Evolutionary conservation across 164 flowering plant species (phyloP), one percentile per base, ranked within the genome.

Genomic region (Brasenia schreberi): DNA sequence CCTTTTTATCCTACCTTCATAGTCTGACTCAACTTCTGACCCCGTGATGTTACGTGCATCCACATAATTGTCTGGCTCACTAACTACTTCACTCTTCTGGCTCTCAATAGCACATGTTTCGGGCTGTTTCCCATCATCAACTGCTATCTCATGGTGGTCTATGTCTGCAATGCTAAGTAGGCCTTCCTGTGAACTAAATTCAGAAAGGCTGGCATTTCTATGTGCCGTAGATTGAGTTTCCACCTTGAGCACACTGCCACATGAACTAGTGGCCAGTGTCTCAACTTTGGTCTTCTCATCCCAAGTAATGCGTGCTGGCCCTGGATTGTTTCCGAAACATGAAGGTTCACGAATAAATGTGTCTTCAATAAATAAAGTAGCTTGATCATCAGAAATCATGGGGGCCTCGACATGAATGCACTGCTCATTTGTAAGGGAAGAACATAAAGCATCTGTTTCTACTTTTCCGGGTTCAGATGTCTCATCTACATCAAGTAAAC

Each of bases 21-120:
- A 71, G 61, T 87, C 94, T 49, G 85, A 87, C 75, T 91, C 97
- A 69, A 74, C 74, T 78, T 91, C 96, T 42, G 98, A 86, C 64
- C 86, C 95, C 68, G 86, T 88, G 18, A 83, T 86, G 73, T 86
- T 85, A 70, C 84, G 94, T 12, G 93, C 93, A 78, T 85, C 93
- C 77, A 82, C 68, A 56, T 70, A 89, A 77, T 83, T 86, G 52
- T 90, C 99, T 58, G 78, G 68, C 80, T 88, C 97, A 80, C 97
- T 92, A n/a, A 77, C 70, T 64, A 79, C 62, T 44, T 81, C 92
- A 79, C 11, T 45, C 2, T 45, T 45, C 53, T 45, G 53, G 7
- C 4, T 45, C 14, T 45, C 53, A 45, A 7, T 12, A 45, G 11
- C 53, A 45, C 53, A 45, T 45, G 53, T 7, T 12, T 45, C 7